Base-by-base conservation (phyloP, 495 filamentous ascomycete genomes). In the Podospora didyma region DNA sequence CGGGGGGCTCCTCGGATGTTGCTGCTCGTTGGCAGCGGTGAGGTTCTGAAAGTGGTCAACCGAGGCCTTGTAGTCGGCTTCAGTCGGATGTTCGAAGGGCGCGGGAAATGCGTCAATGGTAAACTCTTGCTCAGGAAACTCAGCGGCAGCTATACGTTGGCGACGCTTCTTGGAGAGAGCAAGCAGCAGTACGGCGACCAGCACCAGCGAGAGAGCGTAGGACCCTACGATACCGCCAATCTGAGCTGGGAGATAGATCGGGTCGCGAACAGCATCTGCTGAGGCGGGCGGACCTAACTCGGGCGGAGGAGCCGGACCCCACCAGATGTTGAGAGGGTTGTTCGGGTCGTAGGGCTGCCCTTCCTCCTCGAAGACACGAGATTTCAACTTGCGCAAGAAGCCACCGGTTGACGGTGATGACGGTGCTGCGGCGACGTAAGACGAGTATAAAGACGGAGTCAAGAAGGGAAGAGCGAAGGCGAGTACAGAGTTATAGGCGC, bases 141-240 rank as follows among this genome's bases (percentile, higher is more conserved):
- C 69, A 14, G 66, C 66, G 44, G 69, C 69, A 31, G 52, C 53
- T 31, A 80, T 54, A 55, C 65, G 70, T 12, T 75, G 62, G n/a
- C 75, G 71, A 26, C 77, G 72, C 23, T 39, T 67, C 65, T 73
- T 76, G 56, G 72, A 65, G 9, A 80, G 70, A 28, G 61, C 55
- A 37, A 96, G 76, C 5, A 96, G 77, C 44, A 86, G 71, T 26
- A 75, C 75, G 37, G 88, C 82, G 53, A 90, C 79, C 58, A 90
- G 62, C 60, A 87, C 75, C 69, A 92, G 79, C 10, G 83, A 86
- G 62, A 91, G 64, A 56, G 89, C 77, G 80, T 94, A 96, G 55
- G 87, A 86, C 51, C 83, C 89, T 35, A 89, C 82, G 55, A 96
- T 89, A 60, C 83, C 88, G 45, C 86, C 87, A 65, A 94, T 84